Base-by-base conservation (phyloP, 768 basidiomycete species). In the Strobilomyces confusus region DNA sequence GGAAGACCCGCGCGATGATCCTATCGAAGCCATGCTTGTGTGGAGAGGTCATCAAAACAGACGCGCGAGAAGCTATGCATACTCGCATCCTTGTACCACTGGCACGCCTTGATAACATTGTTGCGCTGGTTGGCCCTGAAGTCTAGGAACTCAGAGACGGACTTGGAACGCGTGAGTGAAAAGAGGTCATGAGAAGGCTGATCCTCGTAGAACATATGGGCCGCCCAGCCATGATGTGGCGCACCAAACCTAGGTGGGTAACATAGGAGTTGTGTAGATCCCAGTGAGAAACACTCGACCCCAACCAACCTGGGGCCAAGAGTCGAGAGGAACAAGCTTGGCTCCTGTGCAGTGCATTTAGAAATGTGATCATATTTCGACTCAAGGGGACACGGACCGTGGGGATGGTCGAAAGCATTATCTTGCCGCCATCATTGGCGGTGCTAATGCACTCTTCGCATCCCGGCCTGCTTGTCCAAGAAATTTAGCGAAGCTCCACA, bases 1-100 rank as follows among this genome's bases (percentile, higher is more conserved):
- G n/a, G n/a, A n/a, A n/a, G n/a, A 84, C 82, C 4, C 90, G 88
- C 7, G 83, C 83, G 25, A 93, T 80, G 45, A 93, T 82, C 1
- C 81, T 83, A 59, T 93, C 92, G 20, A 93, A 78, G 1, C 62
- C 63, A 56, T 86, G 61, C 51, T 82, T 75, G n/a, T 81, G 45
- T 22, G 52, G 55, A 20, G 53, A 48, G 32, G 64, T 60, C 15
- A 9, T 64, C 49, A 36, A 58, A 58, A 37, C 55, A 62, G 45
- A 26, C 13, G 62, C 54, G 3, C 7, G 48, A 32, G 33, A 51
- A 1, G 20, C 5, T 57, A 37, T 47, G 34, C 13, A 54, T 23
- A 64, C 77, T 62, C 50, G 83, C 88, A 67, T 82, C 71, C 46
- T 77, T 69, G 51, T 87, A 76, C 58, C 86, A 83, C 50, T n/a